Base-by-base conservation (phyloP, 2,329 filamentous ascomycete genomes). In the Botryotinia convoluta region DNA sequence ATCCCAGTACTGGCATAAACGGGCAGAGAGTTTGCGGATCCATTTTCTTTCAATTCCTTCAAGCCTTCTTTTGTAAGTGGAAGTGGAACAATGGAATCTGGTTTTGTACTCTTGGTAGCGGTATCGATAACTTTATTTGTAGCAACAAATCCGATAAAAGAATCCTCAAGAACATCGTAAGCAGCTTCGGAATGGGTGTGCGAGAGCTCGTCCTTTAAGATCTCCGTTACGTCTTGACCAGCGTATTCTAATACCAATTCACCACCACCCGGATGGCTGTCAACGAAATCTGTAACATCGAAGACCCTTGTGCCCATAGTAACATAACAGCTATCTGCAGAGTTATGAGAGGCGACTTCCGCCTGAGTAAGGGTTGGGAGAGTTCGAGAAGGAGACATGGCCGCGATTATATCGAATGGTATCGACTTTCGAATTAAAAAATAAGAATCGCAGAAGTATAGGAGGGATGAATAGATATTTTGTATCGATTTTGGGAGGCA, bases 111-210 rank as follows among this genome's bases (percentile, higher is more conserved):
- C 74, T 83, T 83, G 77, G 82, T 82, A 57, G 81, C 80, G 42
- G 79, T 75, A 71, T 82, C 79, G 45, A 79, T 77, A 35, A 80
- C 76, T 75, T 83, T 82, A 57, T 90, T 86, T 2, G 87, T 87
- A 8, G 87, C 86, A 48, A 98, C 85, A 79, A 97, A 97, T 26
- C 94, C 96, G 74, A 98, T 87, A 26, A 95, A 87, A 63, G 89
- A 92, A 59, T 98, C 96, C 63, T 97, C 93, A 39, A 99, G 87
- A 22, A 98, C 92, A 79, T 98, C 95, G 83, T 98, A 99, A n/a
- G 96, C 96, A 2, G 94, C 88, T 75, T 98, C 95, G 65, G 92
- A 94, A 82, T 99, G 96, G 61, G 86, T 84, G 81, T 99, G 96
- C 48, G 95, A 98, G 61, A 88, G 84, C 75, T 91, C 87, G 80